Percentiles rank a stretch among this genome's conserved stretches.
Conservation (phyloP, 192 early-diverging fungal species). For the Geranomyces variabilis region DNA sequence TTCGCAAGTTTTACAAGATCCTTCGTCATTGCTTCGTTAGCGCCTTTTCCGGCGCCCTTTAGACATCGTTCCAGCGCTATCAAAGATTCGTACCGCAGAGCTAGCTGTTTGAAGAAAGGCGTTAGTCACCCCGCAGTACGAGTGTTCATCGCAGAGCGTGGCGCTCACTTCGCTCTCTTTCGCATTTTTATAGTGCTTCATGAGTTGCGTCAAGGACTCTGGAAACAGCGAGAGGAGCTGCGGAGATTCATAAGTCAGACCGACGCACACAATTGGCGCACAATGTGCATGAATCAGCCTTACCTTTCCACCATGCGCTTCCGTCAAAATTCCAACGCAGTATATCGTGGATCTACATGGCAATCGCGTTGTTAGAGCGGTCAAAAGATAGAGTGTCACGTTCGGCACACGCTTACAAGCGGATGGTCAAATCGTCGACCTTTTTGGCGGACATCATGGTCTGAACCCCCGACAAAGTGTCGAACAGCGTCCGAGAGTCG, state of each 20-base stretch:
- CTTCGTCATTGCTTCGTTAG: conserved; percentile 67
- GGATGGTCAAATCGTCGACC: conserved; percentile 62
- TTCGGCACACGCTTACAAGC: conserved; percentile 62
- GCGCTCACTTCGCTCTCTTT: conserved; percentile 68
- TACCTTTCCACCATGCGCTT: conserved; percentile 74
- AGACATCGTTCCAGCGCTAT: conserved; percentile 66
- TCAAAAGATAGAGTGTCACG: not conserved
- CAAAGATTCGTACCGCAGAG: conserved; percentile 70
- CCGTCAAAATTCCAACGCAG: conserved; percentile 77
- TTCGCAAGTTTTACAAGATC: conserved; percentile 74
- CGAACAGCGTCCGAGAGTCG: conserved; percentile 77
- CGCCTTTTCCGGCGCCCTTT: conserved; percentile 74
- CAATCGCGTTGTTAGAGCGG: not conserved
- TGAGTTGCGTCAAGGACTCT: conserved; percentile 62
- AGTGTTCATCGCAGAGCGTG: not conserved
- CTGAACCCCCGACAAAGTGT: conserved; percentile 71
- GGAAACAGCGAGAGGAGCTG: conserved; percentile 69
- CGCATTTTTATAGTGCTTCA: conserved; percentile 69
- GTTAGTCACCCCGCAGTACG: not conserved
- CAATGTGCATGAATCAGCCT: not conserved
- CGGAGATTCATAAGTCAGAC: too few relatives aligned
- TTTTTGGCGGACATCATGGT: conserved; percentile 60
- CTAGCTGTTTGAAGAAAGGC: conserved; percentile 27
- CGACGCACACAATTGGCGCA: too few relatives aligned
- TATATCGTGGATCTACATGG: conserved; percentile 71